Evolutionary conservation across 73 alveolate genomes (phyloP).

Genomic region (Tetrahymena thermophila): DNA sequence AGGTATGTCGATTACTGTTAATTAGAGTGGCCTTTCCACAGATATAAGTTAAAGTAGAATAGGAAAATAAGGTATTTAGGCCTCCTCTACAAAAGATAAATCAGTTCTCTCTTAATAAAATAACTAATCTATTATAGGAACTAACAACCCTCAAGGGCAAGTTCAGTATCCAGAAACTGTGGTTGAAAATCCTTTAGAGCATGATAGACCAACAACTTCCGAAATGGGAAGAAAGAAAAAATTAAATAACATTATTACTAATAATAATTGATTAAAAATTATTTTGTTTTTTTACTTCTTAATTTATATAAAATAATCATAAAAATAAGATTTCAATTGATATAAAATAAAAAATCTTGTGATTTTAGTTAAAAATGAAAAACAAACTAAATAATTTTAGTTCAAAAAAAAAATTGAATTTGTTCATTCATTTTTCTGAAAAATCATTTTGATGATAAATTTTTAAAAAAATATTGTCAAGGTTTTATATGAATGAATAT

Average conservation of each 20-base stretch:
- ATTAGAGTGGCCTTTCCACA: not conserved
- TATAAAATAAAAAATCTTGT: too few species aligned
- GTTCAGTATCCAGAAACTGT: not conserved
- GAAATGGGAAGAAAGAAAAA: not conserved
- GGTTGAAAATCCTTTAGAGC: not conserved
- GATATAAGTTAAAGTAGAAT: not conserved
- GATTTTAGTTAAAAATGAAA: too few species aligned
- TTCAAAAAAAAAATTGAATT: too few species aligned
- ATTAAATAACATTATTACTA: not conserved
- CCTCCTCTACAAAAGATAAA: not conserved
- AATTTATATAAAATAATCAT: not conserved
- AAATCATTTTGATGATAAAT: too few species aligned
- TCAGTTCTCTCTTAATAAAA: not conserved
- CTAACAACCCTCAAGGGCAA: not conserved
- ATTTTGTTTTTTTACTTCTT: too few species aligned
- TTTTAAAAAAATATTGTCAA: too few species aligned
- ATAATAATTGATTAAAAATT: not conserved
- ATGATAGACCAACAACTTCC: not conserved
- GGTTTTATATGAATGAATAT: not conserved
- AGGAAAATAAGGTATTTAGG: not conserved
- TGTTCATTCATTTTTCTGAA: too few species aligned
- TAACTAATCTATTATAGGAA: not conserved
- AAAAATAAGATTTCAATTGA: too few species aligned
- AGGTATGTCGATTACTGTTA: not conserved
- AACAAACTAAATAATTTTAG: too few species aligned